These are phyloP conservation scores for Skeletonema costatum DNA, from an alignment of 108 stramenopile genomes.

Conservation along the genomic window DNA sequence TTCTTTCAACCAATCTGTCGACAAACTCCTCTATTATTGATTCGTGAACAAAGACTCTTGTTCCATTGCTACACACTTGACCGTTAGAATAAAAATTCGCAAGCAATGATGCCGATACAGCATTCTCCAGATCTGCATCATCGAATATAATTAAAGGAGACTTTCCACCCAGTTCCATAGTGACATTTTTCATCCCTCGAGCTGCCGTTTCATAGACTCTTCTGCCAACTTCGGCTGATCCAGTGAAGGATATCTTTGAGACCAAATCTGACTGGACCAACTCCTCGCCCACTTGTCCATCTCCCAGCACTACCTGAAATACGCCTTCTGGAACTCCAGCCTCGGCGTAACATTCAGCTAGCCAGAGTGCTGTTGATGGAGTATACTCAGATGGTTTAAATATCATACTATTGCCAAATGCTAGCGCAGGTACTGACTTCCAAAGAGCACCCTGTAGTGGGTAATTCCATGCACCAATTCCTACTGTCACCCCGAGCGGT, in stretches of 20 bases:
- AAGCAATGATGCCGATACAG: slow-evolving; percentile 63
- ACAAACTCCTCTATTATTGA: slow-evolving; percentile 44
- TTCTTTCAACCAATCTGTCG: slow-evolving; percentile 37
- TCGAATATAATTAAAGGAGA: slow-evolving; percentile 79
- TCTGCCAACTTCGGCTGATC: slow-evolving; percentile 59
- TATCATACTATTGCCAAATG: slow-evolving; percentile 89
- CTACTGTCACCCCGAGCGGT: slow-evolving; percentile 82
- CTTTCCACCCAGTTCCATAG: slow-evolving; percentile 90
- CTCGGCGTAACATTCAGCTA: slow-evolving; percentile 67
- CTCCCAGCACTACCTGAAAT: slow-evolving; percentile 82
- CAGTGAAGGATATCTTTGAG: slow-evolving; percentile 89
- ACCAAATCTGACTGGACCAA: slow-evolving; percentile 61
- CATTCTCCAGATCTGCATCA: slow-evolving; percentile 71
- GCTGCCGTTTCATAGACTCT: slow-evolving; percentile 53
- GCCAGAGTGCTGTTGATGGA: slow-evolving; percentile 78
- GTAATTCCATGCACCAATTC: slow-evolving; percentile 93
- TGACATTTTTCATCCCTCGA: slow-evolving; percentile 52
- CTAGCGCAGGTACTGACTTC: slow-evolving; percentile 91
- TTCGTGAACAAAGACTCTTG: slow-evolving; percentile 76
- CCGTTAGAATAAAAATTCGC: slow-evolving; percentile 78
- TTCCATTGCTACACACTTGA: slow-evolving; percentile 84
- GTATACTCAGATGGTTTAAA: slow-evolving; percentile 95
- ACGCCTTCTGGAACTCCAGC: slow-evolving; percentile 90
- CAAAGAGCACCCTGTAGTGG: slow-evolving; percentile 78
- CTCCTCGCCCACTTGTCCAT: slow-evolving; percentile 63